Percentiles rank a stretch among this genome's conserved stretches.
phyloP scores from a whole-genome alignment of 228 moss, liverwort and hornwort species.

The Sphagnum magellanicum region DNA sequence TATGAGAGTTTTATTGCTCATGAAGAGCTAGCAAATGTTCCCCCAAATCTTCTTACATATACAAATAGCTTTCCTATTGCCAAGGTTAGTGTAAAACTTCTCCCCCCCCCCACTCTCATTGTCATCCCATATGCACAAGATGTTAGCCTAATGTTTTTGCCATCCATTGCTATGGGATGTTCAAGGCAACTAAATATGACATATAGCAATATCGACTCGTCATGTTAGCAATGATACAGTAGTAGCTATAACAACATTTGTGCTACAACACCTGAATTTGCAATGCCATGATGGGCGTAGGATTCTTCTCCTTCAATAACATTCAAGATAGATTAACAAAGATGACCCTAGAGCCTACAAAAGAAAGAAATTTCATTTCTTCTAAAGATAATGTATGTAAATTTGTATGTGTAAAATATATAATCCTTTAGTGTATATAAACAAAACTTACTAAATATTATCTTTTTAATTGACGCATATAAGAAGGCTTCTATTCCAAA shows the following conservation, averaged over 20 bases:
- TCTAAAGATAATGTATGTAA: no score
- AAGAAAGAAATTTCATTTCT: no score
- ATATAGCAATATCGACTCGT: not conserved
- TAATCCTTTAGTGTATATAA: no score
- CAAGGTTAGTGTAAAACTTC: slow-evolving; percentile 30
- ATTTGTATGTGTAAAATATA: no score
- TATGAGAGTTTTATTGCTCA: slow-evolving; percentile 57
- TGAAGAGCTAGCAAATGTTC: slow-evolving; percentile 6
- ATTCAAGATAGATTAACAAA: slow-evolving; percentile 71
- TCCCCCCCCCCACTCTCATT: not conserved
- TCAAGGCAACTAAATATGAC: not conserved
- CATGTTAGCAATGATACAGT: not conserved
- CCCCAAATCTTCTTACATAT: slow-evolving; percentile 31
- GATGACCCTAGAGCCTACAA: no score
- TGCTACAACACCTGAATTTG: no score
- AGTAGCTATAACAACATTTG: slow-evolving; percentile 2
- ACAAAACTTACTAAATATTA: no score
- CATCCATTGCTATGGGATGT: not conserved
- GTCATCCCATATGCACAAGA: not conserved
- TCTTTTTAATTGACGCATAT: no score
- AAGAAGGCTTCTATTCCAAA: no score
- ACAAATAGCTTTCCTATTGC: slow-evolving; percentile 80
- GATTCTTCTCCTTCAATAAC: slow-evolving; percentile 79
- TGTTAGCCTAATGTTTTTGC: not conserved
- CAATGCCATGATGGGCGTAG: slow-evolving; percentile 22